These are phyloP conservation scores for Tricholoma saponaceum DNA, from an alignment of 768 basidiomycete genomes.

Conservation along the genomic window DNA sequence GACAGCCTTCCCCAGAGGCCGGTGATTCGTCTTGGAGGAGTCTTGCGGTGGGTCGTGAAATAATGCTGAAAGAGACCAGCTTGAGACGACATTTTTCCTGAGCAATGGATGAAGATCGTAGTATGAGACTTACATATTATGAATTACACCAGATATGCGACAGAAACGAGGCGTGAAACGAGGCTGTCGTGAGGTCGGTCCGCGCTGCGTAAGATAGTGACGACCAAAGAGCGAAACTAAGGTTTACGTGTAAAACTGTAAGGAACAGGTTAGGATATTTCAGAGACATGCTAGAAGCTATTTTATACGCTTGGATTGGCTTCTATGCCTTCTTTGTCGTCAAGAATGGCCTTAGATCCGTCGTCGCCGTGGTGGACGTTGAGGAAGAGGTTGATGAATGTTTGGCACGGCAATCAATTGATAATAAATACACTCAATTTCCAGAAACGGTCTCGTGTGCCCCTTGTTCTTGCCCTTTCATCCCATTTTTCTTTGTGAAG, in stretches of 20 bases:
- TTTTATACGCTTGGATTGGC: neutral
- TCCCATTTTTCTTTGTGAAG: too few species aligned
- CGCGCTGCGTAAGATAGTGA: neutral
- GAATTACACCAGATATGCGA: neutral
- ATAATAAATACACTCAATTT: neutral
- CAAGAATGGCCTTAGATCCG: neutral
- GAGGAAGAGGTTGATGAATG: neutral
- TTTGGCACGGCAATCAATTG: neutral
- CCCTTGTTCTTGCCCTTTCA: too few species aligned
- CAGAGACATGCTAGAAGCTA: neutral
- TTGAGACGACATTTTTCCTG: conserved; percentile 18
- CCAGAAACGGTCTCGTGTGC: neutral
- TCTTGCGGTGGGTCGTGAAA: conserved; percentile 23
- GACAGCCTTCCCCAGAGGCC: conserved; percentile 12
- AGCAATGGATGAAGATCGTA: neutral
- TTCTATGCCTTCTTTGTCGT: neutral
- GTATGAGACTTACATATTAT: neutral
- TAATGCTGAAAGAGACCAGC: conserved; percentile 20
- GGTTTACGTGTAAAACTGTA: neutral
- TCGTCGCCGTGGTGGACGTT: neutral
- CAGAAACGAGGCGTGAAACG: neutral
- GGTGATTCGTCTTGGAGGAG: conserved; percentile 20
- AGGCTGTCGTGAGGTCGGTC: neutral
- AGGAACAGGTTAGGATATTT: neutral
- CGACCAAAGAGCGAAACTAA: neutral